These are phyloP conservation scores for Termitomyces sp. DNA, from an alignment of 768 basidiomycete species.

Conservation along the genomic window DNA sequence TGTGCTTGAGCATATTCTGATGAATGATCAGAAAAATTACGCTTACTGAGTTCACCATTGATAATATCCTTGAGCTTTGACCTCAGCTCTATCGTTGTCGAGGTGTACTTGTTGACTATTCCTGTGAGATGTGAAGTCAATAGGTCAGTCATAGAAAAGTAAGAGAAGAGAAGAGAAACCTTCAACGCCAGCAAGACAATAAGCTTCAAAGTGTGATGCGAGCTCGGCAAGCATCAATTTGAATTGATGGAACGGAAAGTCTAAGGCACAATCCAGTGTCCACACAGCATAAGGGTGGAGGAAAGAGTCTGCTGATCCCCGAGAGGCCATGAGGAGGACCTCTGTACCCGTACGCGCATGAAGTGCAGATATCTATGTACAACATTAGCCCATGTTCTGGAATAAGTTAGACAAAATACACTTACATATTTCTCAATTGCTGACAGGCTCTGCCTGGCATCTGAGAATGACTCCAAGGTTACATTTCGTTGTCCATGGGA, in stretches of 20 bases:
- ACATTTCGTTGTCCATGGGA: neutral
- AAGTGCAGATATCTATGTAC: neutral
- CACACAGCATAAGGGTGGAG: neutral
- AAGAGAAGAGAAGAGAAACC: no score
- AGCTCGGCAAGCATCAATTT: no score
- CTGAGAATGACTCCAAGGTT: neutral
- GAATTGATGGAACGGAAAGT: neutral
- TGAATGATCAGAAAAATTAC: no score
- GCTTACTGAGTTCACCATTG: no score
- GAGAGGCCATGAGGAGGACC: neutral
- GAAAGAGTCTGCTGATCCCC: neutral
- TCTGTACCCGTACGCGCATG: neutral
- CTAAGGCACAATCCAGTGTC: neutral
- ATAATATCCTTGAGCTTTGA: no score
- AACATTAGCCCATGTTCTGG: neutral
- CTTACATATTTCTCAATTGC: neutral
- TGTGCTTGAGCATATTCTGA: no score
- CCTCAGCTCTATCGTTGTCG: no score
- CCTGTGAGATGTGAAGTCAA: no score
- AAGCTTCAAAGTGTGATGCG: no score
- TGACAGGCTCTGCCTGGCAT: neutral
- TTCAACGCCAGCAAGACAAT: no score
- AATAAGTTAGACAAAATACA: neutral
- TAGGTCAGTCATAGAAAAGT: no score
- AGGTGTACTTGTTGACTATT: no score